A percentile compares a stretch with the other conserved stretches of the same genome.
Evolutionary conservation across 2,329 filamentous ascomycete species (phyloP).

Genomic region (Ceratocystis harringtonii): DNA sequence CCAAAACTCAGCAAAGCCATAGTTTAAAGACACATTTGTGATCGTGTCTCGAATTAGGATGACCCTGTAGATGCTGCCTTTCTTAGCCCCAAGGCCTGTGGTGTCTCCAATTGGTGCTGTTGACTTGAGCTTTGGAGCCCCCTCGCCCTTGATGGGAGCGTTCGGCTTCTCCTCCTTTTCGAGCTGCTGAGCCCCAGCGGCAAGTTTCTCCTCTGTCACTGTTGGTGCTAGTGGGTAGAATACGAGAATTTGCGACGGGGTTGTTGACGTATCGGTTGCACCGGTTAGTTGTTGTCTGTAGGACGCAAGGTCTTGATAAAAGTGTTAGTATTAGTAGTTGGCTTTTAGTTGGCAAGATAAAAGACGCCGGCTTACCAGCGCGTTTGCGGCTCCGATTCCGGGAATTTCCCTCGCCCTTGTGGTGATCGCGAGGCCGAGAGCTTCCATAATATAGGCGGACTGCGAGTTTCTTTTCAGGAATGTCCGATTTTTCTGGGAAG

Average conservation of each 20-base stretch:
- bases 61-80: conserved; percentile 60
- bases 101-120: conserved; percentile 41
- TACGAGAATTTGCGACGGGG: conserved; percentile 61
- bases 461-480: conserved; percentile 27
- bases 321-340: background rate
- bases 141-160: conserved; percentile 18
- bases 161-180: conserved; percentile 39
- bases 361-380: background rate
- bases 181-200: conserved; percentile 57
- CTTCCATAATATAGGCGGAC: conserved; percentile 31
- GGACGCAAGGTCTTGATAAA: background rate
- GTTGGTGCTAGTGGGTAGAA: conserved; percentile 56
- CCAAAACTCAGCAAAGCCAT: conserved; percentile 73
- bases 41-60: conserved; percentile 60
- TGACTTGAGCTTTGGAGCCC: conserved; percentile 42
- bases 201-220: conserved; percentile 57
- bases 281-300: conserved; percentile 27
- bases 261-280: conserved; percentile 35
- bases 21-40: conserved; percentile 60
- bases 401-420: background rate
- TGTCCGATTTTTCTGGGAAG: conserved; percentile 26
- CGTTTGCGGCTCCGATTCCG: background rate
- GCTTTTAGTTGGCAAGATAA: background rate
- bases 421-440: conserved; percentile 21
- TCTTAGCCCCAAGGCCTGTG: conserved; percentile 52